Conservation (phyloP, 805 yeast species). For the Spathaspora arborariae region DNA sequence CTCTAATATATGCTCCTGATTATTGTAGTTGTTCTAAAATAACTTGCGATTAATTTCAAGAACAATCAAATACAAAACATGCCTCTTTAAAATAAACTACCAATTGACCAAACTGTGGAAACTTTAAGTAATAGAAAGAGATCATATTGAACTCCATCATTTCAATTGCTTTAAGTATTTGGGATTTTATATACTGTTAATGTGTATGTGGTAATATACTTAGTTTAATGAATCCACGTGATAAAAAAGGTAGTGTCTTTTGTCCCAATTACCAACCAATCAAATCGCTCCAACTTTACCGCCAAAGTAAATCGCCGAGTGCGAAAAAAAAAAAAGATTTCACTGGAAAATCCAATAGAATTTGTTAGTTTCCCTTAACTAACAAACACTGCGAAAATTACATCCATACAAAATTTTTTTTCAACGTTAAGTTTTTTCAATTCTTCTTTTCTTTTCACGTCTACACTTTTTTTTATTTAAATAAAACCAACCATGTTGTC, state of each 20-base stretch:
- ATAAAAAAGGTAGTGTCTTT: neutral
- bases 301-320: neutral
- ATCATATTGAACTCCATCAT: no score
- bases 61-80: no score
- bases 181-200: neutral
- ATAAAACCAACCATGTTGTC: constrained; percentile 56
- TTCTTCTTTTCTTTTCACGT: constrained; percentile 3
- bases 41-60: no score
- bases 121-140: no score
- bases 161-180: no score
- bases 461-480: constrained; percentile 7
- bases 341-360: neutral
- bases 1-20: no score
- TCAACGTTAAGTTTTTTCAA: constrained; percentile 2
- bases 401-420: constrained; percentile 5
- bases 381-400: neutral
- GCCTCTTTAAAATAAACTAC: no score
- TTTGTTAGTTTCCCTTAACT: neutral
- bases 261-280: neutral
- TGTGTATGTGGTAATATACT: neutral
- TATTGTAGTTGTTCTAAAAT: no score
- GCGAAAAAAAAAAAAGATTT: neutral
- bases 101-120: no score
- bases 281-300: neutral
- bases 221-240: neutral